Conservation (phyloP, 202 grass and related monocot species). For the Eragrostis tef region DNA sequence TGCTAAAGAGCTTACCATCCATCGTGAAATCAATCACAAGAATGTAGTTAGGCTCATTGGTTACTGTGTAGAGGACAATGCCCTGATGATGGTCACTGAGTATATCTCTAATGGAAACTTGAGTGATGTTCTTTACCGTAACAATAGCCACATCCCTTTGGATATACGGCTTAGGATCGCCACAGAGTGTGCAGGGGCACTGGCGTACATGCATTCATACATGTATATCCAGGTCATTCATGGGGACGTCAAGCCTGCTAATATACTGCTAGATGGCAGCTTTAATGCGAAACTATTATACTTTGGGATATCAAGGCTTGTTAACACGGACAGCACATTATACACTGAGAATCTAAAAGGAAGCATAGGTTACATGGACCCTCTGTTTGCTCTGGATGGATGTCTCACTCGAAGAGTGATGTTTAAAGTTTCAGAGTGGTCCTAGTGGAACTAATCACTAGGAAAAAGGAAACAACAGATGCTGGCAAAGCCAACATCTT, state of each 20-base stretch:
- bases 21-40: slow-evolving; percentile 15
- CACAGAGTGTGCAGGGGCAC: not conserved
- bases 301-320: not conserved
- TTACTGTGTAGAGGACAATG: slow-evolving; percentile 11
- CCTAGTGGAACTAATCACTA: not conserved
- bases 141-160: not conserved
- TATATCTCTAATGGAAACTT: slow-evolving; percentile 8
- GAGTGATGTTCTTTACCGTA: not conserved
- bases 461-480: not conserved
- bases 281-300: not conserved
- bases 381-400: not conserved
- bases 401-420: not conserved
- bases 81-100: not conserved
- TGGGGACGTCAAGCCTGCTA: not conserved
- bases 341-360: not conserved
- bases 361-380: slow-evolving; percentile 23
- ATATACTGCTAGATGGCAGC: not conserved
- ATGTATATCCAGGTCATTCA: slow-evolving; percentile 17
- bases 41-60: not conserved
- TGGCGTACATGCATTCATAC: slow-evolving; percentile 23
- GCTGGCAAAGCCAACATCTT: not conserved
- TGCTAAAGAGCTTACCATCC: not conserved
- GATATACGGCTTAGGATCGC: not conserved
- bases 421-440: slow-evolving; percentile 30
- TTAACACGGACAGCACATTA: not conserved